Conservation (phyloP, 2,329 filamentous ascomycete species). For the Myriosclerotinia scirpicola region DNA sequence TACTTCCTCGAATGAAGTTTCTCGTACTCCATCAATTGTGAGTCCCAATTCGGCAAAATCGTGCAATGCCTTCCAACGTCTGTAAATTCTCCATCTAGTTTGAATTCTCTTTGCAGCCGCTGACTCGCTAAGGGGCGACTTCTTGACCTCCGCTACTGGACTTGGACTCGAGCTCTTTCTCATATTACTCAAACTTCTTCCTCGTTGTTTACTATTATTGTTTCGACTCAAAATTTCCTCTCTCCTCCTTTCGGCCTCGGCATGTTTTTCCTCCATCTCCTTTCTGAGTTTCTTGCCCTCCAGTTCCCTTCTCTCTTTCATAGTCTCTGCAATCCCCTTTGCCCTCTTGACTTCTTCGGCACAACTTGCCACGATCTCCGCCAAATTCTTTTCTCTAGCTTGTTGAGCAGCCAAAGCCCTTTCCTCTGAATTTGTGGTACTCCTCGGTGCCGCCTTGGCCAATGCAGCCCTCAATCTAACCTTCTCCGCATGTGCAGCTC, state of each 20-base stretch:
- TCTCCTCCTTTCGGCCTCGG: conserved; percentile 72
- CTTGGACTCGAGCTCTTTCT: conserved; percentile 53
- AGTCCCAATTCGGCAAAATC: conserved; percentile 67
- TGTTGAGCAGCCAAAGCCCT: conserved; percentile 74
- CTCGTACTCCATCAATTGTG: conserved; percentile 67
- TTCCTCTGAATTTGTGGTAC: conserved; percentile 69
- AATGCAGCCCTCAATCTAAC: conserved; percentile 74
- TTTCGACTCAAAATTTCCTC: conserved; percentile 59
- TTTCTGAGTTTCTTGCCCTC: conserved; percentile 67
- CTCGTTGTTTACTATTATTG: conserved; percentile 53
- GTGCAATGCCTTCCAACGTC: conserved; percentile 59
- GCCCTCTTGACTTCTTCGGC: conserved; percentile 81
- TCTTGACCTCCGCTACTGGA: conserved; percentile 48
- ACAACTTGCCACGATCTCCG: conserved; percentile 77
- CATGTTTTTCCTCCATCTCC: conserved; percentile 78
- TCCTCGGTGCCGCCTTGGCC: conserved; percentile 66
- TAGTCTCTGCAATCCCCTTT: conserved; percentile 78
- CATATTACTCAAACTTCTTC: conserved; percentile 54
- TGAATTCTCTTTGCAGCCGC: conserved; percentile 67
- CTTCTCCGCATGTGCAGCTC: conserved; percentile 80
- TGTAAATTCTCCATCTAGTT: conserved; percentile 64
- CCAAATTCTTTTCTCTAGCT: conserved; percentile 75
- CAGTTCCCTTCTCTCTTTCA: conserved; percentile 76
- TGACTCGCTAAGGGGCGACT: conserved; percentile 51
- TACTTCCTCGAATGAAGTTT: conserved; percentile 73